A percentile compares a stretch with the other conserved stretches of the same genome.
Evolutionary conservation across 2,329 filamentous ascomycete genomes (phyloP).

Genomic region (Aspergillus tanneri): DNA sequence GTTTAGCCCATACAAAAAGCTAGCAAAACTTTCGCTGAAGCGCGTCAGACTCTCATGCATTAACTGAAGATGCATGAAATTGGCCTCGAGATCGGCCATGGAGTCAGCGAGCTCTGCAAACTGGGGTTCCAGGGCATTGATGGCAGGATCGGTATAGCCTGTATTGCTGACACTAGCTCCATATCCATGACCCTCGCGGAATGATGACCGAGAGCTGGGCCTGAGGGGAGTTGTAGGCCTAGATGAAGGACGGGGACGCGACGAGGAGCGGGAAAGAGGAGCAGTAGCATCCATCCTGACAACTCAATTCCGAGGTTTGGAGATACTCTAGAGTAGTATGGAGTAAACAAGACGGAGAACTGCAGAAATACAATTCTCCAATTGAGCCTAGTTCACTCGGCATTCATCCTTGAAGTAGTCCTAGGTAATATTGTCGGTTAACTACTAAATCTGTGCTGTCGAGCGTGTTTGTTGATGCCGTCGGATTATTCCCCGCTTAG

Average conservation of each 20-base stretch:
- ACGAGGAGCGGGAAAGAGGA: constrained; percentile 51
- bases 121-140: constrained; percentile 80
- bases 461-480: constrained; percentile 7
- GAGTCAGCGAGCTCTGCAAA: constrained; percentile 93
- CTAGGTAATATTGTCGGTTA: constrained; percentile 3
- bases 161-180: constrained; percentile 32
- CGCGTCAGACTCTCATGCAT: constrained; percentile 93
- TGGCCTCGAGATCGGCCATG: constrained; percentile 93
- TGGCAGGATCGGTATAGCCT: constrained; percentile 56
- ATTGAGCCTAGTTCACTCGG: too few species aligned
- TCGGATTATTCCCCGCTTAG: constrained; percentile 32
- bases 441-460: background rate
- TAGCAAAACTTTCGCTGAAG: constrained; percentile 94
- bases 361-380: too few species aligned
- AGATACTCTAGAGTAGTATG: too few species aligned
- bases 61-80: constrained; percentile 94
- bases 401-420: background rate
- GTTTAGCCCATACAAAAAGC: constrained; percentile 92
- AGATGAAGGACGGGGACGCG: constrained; percentile 62
- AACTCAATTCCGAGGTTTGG: constrained; percentile 5
- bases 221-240: constrained; percentile 90
- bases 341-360: too few species aligned
- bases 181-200: constrained; percentile 71
- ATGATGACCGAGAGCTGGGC: constrained; percentile 82
- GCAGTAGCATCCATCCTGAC: constrained; percentile 33